Evolutionary conservation across 768 basidiomycete species (phyloP).

Genomic region (Kwoniella shandongensis): DNA sequence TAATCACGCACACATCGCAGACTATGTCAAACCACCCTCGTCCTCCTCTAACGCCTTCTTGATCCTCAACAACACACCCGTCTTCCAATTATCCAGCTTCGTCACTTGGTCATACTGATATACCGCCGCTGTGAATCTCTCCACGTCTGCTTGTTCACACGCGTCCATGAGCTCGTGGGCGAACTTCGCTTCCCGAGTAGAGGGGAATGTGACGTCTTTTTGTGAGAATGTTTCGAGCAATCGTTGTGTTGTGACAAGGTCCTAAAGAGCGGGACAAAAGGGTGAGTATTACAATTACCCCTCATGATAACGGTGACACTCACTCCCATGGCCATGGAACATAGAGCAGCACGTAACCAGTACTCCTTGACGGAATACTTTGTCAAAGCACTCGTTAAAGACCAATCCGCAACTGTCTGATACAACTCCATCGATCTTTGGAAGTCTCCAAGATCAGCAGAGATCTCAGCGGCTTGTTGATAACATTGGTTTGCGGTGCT

Average conservation of each 20-base stretch:
- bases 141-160: slow-evolving; percentile 68
- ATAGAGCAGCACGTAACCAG: slow-evolving; percentile 83
- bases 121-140: slow-evolving; percentile 77
- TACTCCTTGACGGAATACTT: slow-evolving; percentile 99
- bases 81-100: slow-evolving; percentile 96
- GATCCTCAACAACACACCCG: slow-evolving; percentile 80
- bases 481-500: slow-evolving; percentile 94
- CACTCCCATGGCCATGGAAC: slow-evolving; percentile 83
- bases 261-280: too few species aligned
- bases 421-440: slow-evolving; percentile 81
- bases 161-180: slow-evolving; percentile 74
- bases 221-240: slow-evolving; percentile 73
- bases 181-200: slow-evolving; percentile 91
- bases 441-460: slow-evolving; percentile 84
- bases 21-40: slow-evolving; percentile 55
- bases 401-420: slow-evolving; percentile 83
- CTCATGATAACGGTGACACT: too few species aligned
- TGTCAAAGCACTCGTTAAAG: slow-evolving; percentile 77
- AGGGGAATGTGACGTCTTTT: slow-evolving; percentile 80
- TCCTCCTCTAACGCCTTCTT: slow-evolving; percentile 75
- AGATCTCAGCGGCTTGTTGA: slow-evolving; percentile 94
- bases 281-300: too few species aligned
- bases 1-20: neutral
- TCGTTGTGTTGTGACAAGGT: slow-evolving; percentile 76
- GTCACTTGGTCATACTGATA: slow-evolving; percentile 87